Base-by-base conservation (phyloP, 2,329 filamentous ascomycete species). In the Lasiodiplodia gonubiensis region DNA sequence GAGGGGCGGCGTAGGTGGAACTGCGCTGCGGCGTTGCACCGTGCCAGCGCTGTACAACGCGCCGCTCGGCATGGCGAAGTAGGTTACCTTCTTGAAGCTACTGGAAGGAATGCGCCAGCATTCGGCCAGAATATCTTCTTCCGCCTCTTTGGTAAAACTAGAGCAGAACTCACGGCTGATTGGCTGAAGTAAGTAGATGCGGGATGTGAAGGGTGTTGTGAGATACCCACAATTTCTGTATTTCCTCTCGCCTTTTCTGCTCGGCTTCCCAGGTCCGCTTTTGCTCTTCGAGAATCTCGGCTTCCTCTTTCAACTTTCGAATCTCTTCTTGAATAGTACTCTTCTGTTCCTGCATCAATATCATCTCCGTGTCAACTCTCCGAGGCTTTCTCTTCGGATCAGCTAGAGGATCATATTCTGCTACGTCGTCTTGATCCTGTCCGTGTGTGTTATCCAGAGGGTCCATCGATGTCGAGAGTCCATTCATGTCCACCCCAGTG, bases 11-110 rank as follows among this genome's bases (percentile, higher is more conserved):
- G 59, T 63, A 6, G 59, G 27, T 18, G 8, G 46, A 25, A 51
- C 21, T 4, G 18, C 35, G 46, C 8, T 63, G 27, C 49, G 35
- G 27, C 30, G 42, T 27, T 51, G 46, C n/a, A 63, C 25, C 1
- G 25, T 30, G 14, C n/a, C 14, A 7, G 59, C 46, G 11, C 27
- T 63, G 21, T 63, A 51, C 14, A 51, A 25, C 12, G 4, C 10
- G 25, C 59, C 59, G 23, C 30, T 63, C 6, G 59, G 59, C 59
- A 63, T 63, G 16, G 23, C 59, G n/a, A 63, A 63, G 30, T 63
- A 63, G 2, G 42, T 46, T 11, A 42, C 35, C 30, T 23, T 10
- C 11, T 35, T 10, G 59, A 63, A 63, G 30, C 27, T 51, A 4
- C 35, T 4, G 11, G 27, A n/a, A 7, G 59, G 59, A 8, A 63